Evolutionary conservation across 768 basidiomycete species (phyloP), one percentile per base, ranked within the genome.

Genomic region (Suillus fuscotomentosus): DNA sequence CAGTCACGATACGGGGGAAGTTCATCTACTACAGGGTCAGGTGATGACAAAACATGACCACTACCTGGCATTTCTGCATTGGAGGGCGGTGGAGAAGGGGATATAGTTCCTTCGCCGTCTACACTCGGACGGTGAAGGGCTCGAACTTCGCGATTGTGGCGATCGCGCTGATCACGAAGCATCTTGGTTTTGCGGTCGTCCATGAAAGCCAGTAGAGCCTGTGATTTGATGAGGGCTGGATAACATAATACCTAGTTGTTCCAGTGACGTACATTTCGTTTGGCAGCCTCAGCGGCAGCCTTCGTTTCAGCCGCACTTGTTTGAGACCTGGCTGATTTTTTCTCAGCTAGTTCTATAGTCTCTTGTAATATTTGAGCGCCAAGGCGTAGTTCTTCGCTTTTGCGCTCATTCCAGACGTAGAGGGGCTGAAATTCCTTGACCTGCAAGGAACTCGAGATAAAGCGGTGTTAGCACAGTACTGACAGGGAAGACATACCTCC

Each of bases 151-250:
- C 86, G 77, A 59, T 73, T 77, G 65, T 85, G 78, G 71, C 76
- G 83, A 66, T 94, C 91, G 67, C 85, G 80, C 69, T 88, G 79
- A 64, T 92, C 86, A 9, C 74, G 75, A 64, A 83, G 60, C 69
- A 76, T 73, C 70, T 87, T 88, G 1, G 78, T 75, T 70, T 81
- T 88, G 60, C 93, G 83, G 71, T 95, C 93, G 55, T 95, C 93
- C 70, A 92, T 81, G 72, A 86, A 94, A 2, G 88, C 88, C 59
- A 92, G 75, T 72, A 87, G 91, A n/a, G 90, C 87, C 92, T 94
- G 67, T 2, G 62, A 20, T 43, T 39, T 60, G 60, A 59, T 43
- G 48, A 60, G 61, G 27, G 60, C 54, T 20, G 36, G 36, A 3
- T 57, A 47, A 15, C 10, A 2, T 3, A 24, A 27, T 22, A 14